Evolutionary conservation across 106 monocot genomes (phyloP), one percentile per base, ranked within the genome.

Genomic region (Dendrobium catenatum): DNA sequence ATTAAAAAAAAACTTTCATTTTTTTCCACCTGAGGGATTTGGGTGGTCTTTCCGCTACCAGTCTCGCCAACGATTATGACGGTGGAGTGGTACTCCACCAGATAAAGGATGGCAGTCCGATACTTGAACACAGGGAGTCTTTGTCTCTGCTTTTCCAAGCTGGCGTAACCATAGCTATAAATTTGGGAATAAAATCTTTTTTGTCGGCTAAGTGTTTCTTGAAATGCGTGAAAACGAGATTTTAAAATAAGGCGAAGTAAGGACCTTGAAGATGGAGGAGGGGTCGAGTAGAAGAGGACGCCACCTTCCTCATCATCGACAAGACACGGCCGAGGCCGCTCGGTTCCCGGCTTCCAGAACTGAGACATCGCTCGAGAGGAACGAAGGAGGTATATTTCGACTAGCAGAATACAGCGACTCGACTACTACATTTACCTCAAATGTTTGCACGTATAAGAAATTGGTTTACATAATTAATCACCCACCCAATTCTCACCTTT

Each of bases 21-120:
- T n/a, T n/a, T n/a, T n/a, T n/a, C n/a, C 40, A 96, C 97, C 94
- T 98, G 98, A 5, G 98, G 98, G 19, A 98, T 94, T 82, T 98
- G 98, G 20, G 98, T 98, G 79, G 98, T 95, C 84, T 98, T 98
- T 0, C 95, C 98, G 77, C 94, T 95, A 19, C 98, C 98, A 4
- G 98, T 98, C 88, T 98, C 98, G 6, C 97, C 98, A 22, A 98
- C 98, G 24, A 95, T 80, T 42, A 97, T 94, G 40, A 89, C 85
- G 29, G 97, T 97, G n/a, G 90, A 83, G 67, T 94, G 92, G 29
- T 87, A 81, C 91, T 97, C 97, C 16, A 97, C 94, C 66, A 97
- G 80, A 80, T 91, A 97, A 15, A 94, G 86, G 44, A 97, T 91
- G 49, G 92, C 89, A 3, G 73, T 87, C 8, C 89, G 88, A 81